A percentile compares a stretch with the other conserved stretches of the same genome.
Evolutionary conservation across 1,284 basidiomycete species (phyloP).

Genomic region (Neolentinus lepideus): DNA sequence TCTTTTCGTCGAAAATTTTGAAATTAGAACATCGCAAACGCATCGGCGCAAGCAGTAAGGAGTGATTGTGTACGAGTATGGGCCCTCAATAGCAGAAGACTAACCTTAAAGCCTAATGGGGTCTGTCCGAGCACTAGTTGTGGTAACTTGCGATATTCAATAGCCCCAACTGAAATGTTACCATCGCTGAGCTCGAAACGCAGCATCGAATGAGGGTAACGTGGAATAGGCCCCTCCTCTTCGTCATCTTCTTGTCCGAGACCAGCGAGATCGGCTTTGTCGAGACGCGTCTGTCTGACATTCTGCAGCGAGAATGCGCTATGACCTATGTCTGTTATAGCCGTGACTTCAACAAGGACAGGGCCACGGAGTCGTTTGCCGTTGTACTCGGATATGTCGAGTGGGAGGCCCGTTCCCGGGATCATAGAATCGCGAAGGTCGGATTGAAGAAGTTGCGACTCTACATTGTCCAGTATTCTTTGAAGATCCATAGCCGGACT

Average conservation of each 20-base stretch:
- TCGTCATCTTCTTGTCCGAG: constrained; percentile 45
- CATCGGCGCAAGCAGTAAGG: not conserved
- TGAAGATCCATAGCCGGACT: constrained; percentile 38
- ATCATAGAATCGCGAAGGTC: constrained; percentile 63
- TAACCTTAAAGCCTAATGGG: constrained; percentile 66
- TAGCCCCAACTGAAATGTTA: constrained; percentile 47
- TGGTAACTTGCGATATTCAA: constrained; percentile 58
- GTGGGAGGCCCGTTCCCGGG: constrained; percentile 57
- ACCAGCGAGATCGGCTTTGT: constrained; percentile 43
- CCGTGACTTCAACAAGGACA: constrained; percentile 61
- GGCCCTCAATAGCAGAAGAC: constrained; percentile 8
- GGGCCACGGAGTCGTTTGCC: constrained; percentile 29
- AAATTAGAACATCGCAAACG: not conserved
- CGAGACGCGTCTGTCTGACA: constrained; percentile 53
- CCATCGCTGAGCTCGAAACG: constrained; percentile 65
- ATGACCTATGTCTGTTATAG: constrained; percentile 68
- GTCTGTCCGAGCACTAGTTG: constrained; percentile 59
- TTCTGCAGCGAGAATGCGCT: constrained; percentile 66
- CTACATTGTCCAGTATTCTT: constrained; percentile 42
- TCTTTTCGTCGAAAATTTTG: constrained; percentile 27
- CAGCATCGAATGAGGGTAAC: constrained; percentile 66
- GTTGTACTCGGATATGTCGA: constrained; percentile 28
- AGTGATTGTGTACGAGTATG: not conserved
- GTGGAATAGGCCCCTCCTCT: constrained; percentile 66
- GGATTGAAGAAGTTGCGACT: constrained; percentile 63